These are phyloP conservation scores for Pythium chondricola DNA, from an alignment of 352 stramenopile species.

Conservation along the genomic window DNA sequence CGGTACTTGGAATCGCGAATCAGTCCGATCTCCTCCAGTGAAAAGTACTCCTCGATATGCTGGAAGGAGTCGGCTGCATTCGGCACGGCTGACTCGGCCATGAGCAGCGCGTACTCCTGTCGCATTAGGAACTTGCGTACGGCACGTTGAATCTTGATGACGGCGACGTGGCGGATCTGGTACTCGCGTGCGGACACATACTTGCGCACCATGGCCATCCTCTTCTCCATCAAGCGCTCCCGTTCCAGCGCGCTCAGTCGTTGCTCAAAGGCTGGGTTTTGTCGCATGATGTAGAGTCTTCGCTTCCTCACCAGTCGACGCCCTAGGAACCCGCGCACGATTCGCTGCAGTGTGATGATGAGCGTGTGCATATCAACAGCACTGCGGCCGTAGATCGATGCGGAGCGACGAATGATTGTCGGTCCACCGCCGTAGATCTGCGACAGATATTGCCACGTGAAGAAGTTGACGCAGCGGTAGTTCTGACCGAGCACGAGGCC, in stretches of 20 bases:
- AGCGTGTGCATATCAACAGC: conserved; percentile 34
- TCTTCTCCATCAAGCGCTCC: conserved; percentile 22
- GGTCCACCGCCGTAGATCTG: conserved; percentile 47
- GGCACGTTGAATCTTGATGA: conserved; percentile 50
- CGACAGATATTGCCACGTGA: conserved; percentile 43
- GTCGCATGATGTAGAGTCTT: conserved; percentile 12
- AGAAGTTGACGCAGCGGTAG: conserved; percentile 57
- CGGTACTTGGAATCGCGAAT: conserved; percentile 32
- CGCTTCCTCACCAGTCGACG: conserved; percentile 17
- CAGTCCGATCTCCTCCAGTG: conserved; percentile 52
- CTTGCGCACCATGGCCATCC: conserved; percentile 39
- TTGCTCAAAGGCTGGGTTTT: conserved; percentile 28
- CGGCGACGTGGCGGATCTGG: conserved; percentile 44
- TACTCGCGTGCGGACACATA: conserved; percentile 51
- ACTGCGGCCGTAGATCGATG: conserved; percentile 34
- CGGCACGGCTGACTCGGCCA: conserved; percentile 48
- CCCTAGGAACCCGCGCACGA: conserved; percentile 51
- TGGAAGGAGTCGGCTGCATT: conserved; percentile 40
- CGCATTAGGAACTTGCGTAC: conserved; percentile 40
- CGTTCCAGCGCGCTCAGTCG: conserved; percentile 13
- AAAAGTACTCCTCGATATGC: conserved; percentile 51
- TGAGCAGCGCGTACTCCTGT: conserved; percentile 39
- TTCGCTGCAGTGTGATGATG: conserved; percentile 28
- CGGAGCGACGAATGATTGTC: conserved; percentile 31
- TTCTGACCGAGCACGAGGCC: conserved; percentile 21